phyloP scores from a whole-genome alignment of 352 stramenopile species.

The Phytophthora brassicae region DNA sequence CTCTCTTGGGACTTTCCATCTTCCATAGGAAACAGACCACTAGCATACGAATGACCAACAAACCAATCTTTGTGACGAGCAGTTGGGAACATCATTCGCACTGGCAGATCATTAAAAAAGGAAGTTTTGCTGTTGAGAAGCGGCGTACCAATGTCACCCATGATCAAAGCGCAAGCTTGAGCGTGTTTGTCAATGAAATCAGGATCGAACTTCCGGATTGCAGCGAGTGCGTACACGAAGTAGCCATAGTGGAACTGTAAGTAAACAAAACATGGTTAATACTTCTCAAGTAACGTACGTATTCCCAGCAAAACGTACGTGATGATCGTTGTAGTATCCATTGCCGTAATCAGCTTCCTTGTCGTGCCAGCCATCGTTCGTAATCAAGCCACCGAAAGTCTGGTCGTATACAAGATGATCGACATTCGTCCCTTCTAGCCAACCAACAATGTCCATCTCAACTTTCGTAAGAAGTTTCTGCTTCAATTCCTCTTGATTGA shows the following conservation, averaged over 20 bases:
- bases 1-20: conserved; percentile 96
- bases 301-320: conserved; percentile 37
- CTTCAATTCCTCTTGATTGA: conserved; percentile 53
- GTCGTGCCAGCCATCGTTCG: conserved; percentile 74
- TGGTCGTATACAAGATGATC: conserved; percentile 91
- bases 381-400: conserved; percentile 91
- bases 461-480: conserved; percentile 56
- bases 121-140: conserved; percentile 41
- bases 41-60: conserved; percentile 96
- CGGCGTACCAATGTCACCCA: conserved; percentile 72
- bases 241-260: conserved; percentile 96
- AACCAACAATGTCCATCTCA: conserved; percentile 53
- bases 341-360: conserved; percentile 82
- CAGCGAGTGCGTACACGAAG: conserved; percentile 81
- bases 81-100: conserved; percentile 74
- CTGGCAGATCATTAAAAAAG: conserved; percentile 59
- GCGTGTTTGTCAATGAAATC: conserved; percentile 67
- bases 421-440: conserved; percentile 62
- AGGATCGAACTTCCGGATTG: conserved; percentile 75
- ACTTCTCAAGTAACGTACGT: neutral
- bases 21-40: conserved; percentile 93
- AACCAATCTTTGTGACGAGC: conserved; percentile 96
- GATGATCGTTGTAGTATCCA: conserved; percentile 88
- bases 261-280: conserved; percentile 12
- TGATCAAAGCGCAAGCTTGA: conserved; percentile 51